These are phyloP conservation scores for Musa beccarii DNA, from an alignment of 176 grass and related monocot species.

Conservation along the genomic window DNA sequence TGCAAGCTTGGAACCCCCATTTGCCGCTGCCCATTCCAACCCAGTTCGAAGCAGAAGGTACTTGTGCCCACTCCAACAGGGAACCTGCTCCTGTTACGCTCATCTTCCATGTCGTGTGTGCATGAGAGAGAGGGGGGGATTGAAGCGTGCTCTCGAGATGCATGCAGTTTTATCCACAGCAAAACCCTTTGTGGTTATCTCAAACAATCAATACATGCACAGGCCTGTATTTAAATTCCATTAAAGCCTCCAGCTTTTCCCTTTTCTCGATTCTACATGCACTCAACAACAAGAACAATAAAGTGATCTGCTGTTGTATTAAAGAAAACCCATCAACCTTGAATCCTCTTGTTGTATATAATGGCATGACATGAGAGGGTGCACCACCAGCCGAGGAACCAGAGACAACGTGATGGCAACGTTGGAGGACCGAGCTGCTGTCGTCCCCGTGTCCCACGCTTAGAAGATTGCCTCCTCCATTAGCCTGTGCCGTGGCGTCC, in stretches of 20 bases:
- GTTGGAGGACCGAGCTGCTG: too few relatives aligned
- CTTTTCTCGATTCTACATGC: neutral
- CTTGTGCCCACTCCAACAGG: neutral
- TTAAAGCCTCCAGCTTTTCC: conserved; percentile 16
- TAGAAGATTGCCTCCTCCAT: neutral
- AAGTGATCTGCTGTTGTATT: conserved; percentile 3
- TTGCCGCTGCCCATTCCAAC: neutral
- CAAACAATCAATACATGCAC: too few relatives aligned
- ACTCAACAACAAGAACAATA: neutral
- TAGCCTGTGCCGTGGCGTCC: neutral
- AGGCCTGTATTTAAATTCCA: neutral
- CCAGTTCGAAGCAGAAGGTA: neutral
- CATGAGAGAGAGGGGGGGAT: neutral
- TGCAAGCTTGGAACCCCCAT: neutral
- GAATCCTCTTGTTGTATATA: conserved; percentile 12
- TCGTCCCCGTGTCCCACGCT: neutral
- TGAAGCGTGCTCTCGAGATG: too few relatives aligned
- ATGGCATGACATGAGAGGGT: too few relatives aligned
- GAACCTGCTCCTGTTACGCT: neutral
- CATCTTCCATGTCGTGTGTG: neutral
- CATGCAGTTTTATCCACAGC: too few relatives aligned
- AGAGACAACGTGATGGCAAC: neutral
- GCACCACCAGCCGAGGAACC: neutral
- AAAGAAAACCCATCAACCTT: neutral
- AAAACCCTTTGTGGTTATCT: too few relatives aligned